These are phyloP conservation scores for Shiraia bambusicola DNA, from an alignment of 2,329 filamentous ascomycete genomes.

Conservation along the genomic window DNA sequence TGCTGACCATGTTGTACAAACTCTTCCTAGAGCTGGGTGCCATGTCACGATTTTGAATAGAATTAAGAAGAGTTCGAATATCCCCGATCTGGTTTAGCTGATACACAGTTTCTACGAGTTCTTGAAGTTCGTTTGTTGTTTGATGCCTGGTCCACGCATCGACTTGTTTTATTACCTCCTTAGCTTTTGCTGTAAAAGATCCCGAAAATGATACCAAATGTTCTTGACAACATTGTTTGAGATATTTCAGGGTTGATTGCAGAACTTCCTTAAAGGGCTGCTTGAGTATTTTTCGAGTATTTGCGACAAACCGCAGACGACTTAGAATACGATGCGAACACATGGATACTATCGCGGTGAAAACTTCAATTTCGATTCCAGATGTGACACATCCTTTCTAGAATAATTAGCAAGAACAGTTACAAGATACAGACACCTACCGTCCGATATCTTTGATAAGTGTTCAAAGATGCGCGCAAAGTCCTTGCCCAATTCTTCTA, in stretches of 20 bases:
- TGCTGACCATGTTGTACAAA: constrained; percentile 15
- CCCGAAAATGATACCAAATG: not conserved
- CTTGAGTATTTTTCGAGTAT: not conserved
- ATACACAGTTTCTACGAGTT: constrained; percentile 11
- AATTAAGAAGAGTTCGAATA: constrained; percentile 9
- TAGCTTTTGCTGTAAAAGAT: constrained; percentile 12
- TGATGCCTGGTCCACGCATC: constrained; percentile 15
- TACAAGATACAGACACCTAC: no score
- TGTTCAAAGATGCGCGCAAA: no score
- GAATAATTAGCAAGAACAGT: no score
- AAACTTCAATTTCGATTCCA: no score
- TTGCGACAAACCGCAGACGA: constrained; percentile 9
- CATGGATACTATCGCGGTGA: no score
- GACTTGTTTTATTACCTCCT: constrained; percentile 11
- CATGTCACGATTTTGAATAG: constrained; percentile 15
- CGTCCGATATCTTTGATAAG: no score
- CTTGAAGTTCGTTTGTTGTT: constrained; percentile 4
- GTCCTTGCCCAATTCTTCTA: no score
- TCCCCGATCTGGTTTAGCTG: constrained; percentile 5
- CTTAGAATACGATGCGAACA: constrained; percentile 12
- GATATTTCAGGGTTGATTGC: constrained; percentile 1
- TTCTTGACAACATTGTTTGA: constrained; percentile 4
- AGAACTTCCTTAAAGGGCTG: constrained; percentile 6
- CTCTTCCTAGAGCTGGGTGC: constrained; percentile 10
- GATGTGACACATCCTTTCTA: no score